phyloP scores from a whole-genome alignment of 129 eudicot genomes.

The Sambucus nigra region DNA sequence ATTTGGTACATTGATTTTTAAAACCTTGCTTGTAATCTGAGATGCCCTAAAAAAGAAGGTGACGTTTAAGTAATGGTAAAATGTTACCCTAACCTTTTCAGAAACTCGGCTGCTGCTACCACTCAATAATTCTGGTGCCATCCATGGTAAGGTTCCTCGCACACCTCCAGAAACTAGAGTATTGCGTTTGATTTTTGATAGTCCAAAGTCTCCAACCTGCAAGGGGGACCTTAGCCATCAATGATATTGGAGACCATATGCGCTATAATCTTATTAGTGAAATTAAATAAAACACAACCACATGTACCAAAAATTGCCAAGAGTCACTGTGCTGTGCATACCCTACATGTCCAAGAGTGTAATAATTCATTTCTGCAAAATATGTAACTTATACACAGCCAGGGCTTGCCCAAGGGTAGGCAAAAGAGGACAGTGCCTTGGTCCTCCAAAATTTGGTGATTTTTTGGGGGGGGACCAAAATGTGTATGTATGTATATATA shows the following conservation, averaged over 20 bases:
- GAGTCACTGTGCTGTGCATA: not conserved
- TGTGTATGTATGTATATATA: no score
- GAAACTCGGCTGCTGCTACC: slow-evolving; percentile 73
- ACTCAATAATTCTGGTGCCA: slow-evolving; percentile 84
- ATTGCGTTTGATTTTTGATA: slow-evolving; percentile 73
- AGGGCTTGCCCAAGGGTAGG: no score
- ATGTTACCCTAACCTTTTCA: slow-evolving; percentile 46
- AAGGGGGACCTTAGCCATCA: slow-evolving; percentile 13
- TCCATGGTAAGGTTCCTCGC: slow-evolving; percentile 83
- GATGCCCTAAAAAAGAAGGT: no score
- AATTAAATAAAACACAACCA: not conserved
- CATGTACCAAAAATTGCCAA: not conserved
- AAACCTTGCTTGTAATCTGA: no score
- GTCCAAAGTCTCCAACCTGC: slow-evolving; percentile 92
- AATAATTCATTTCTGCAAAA: not conserved
- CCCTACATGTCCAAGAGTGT: not conserved
- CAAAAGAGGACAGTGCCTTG: no score
- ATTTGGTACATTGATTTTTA: no score
- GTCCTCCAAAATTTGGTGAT: no score
- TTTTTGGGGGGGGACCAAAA: no score
- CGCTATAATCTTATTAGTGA: not conserved
- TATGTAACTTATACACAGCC: not conserved
- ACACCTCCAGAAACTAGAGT: slow-evolving; percentile 90
- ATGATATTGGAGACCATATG: slow-evolving; percentile 1
- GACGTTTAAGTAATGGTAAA: slow-evolving; percentile 2